A percentile compares a stretch with the other conserved stretches of the same genome.
These are phyloP conservation scores for Citrus unshiu DNA, from an alignment of 345 rosid genomes.

Conservation along the genomic window DNA sequence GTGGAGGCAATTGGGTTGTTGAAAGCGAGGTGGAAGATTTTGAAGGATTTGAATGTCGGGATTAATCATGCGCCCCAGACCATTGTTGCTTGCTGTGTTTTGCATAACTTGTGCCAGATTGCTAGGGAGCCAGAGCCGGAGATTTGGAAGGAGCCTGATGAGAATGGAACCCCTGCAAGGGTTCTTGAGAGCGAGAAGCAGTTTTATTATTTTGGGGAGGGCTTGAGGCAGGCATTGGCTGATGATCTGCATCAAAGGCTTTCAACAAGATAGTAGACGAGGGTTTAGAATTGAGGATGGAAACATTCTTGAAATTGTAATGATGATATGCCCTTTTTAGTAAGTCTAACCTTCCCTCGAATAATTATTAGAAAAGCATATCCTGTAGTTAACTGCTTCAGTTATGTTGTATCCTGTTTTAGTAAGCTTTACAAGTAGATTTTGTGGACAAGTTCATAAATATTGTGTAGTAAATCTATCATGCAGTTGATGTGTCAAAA, in stretches of 20 bases:
- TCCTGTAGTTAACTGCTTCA: neutral
- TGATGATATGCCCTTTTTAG: slow-evolving; percentile 8
- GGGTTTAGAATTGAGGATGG: neutral
- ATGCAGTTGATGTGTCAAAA: slow-evolving; percentile 4
- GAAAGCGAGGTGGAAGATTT: slow-evolving; percentile 91
- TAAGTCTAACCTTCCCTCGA: slow-evolving; percentile 10
- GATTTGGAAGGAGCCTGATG: slow-evolving; percentile 79
- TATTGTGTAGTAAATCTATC: slow-evolving; percentile 1
- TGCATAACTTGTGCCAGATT: slow-evolving; percentile 95
- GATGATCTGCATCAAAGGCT: slow-evolving; percentile 95
- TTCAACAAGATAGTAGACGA: slow-evolving; percentile 52
- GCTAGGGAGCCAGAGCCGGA: slow-evolving; percentile 98
- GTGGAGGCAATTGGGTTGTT: slow-evolving; percentile 93
- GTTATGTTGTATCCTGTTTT: neutral
- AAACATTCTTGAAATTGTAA: neutral
- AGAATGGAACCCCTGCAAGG: slow-evolving; percentile 61
- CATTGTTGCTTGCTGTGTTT: slow-evolving; percentile 93
- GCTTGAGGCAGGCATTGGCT: slow-evolving; percentile 90
- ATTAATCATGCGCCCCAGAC: slow-evolving; percentile 95
- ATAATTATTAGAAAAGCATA: slow-evolving; percentile 1
- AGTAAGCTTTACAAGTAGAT: slow-evolving; percentile 14
- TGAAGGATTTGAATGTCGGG: slow-evolving; percentile 92
- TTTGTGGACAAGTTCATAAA: slow-evolving; percentile 13
- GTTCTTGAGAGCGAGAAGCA: slow-evolving; percentile 84
- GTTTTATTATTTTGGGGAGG: slow-evolving; percentile 69